Conservation (phyloP, 2,329 filamentous ascomycete genomes). For the Neofusicoccum ribis region DNA sequence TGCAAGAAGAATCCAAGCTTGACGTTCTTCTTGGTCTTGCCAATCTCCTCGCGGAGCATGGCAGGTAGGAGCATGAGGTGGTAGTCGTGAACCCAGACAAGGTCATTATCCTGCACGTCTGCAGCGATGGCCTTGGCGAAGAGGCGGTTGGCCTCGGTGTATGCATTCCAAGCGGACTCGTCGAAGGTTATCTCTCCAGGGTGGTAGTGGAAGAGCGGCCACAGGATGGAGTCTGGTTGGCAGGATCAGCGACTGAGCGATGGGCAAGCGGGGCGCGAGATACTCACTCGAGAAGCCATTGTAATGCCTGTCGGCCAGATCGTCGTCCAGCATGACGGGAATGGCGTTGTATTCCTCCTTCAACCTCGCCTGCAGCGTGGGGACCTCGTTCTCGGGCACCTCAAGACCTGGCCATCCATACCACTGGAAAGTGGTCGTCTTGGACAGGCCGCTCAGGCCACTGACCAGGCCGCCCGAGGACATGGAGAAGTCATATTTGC, state of each 20-base stretch:
- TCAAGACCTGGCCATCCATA: constrained; percentile 97
- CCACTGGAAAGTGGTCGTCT: constrained; percentile 95
- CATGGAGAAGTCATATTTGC: constrained; percentile 91
- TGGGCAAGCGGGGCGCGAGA: background rate
- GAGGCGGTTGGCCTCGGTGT: constrained; percentile 86
- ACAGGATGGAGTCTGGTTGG: constrained; percentile 82
- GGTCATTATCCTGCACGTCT: constrained; percentile 87
- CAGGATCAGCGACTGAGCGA: background rate
- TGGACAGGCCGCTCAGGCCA: constrained; percentile 85
- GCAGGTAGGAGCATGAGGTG: constrained; percentile 95
- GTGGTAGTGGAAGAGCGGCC: constrained; percentile 98
- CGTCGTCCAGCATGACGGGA: constrained; percentile 90
- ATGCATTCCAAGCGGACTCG: constrained; percentile 89
- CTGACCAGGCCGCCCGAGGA: constrained; percentile 95
- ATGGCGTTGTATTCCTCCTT: constrained; percentile 87
- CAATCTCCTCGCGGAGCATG: constrained; percentile 91
- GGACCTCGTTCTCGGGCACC: constrained; percentile 80
- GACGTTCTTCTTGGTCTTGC: constrained; percentile 78
- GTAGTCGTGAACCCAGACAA: constrained; percentile 99
- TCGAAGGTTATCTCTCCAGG: constrained; percentile 98
- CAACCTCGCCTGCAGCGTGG: constrained; percentile 71
- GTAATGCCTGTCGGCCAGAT: constrained; percentile 92
- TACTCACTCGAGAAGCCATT: constrained; percentile 92
- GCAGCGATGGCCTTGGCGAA: constrained; percentile 87
- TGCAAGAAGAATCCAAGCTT: constrained; percentile 99